phyloP scores from a whole-genome alignment of 768 basidiomycete species.

The Porpolomopsis calyptriformis region DNA sequence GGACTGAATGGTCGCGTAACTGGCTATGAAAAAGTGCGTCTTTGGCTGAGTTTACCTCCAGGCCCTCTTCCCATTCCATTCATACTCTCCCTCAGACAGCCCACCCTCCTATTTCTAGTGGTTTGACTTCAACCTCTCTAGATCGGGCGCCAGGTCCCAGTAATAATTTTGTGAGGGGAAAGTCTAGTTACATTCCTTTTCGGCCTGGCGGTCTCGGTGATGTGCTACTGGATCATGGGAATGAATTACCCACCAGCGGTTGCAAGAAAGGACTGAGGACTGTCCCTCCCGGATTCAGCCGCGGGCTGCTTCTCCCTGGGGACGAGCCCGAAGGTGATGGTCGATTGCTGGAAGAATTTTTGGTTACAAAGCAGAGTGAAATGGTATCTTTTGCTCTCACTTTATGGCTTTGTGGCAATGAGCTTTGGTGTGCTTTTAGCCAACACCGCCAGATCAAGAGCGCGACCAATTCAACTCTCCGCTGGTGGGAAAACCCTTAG shows the following conservation, averaged over 20 bases:
- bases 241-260: slow-evolving; percentile 19
- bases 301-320: slow-evolving; percentile 65
- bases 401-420: neutral
- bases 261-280: slow-evolving; percentile 45
- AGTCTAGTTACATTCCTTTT: slow-evolving; percentile 88
- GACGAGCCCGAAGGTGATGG: slow-evolving; percentile 41
- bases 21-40: slow-evolving; percentile 67
- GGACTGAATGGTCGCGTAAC: slow-evolving; percentile 74
- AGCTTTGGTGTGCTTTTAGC: neutral
- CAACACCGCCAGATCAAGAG: neutral
- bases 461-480: slow-evolving; percentile 7
- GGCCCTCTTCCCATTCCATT: neutral
- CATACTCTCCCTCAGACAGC: slow-evolving; percentile 31
- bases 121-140: slow-evolving; percentile 76
- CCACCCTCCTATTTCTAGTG: slow-evolving; percentile 47
- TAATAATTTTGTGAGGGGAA: slow-evolving; percentile 83
- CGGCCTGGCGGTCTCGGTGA: slow-evolving; percentile 88
- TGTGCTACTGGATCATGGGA: slow-evolving; percentile 27
- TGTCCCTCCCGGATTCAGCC: slow-evolving; percentile 71
- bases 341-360: slow-evolving; percentile 22
- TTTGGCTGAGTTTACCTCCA: neutral
- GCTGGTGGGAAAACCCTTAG: slow-evolving; percentile 26
- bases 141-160: slow-evolving; percentile 73
- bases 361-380: slow-evolving; percentile 10
- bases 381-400: neutral